Base-by-base conservation (phyloP, 2,329 filamentous ascomycete species). In the Dothideomycetidae sp. region DNA sequence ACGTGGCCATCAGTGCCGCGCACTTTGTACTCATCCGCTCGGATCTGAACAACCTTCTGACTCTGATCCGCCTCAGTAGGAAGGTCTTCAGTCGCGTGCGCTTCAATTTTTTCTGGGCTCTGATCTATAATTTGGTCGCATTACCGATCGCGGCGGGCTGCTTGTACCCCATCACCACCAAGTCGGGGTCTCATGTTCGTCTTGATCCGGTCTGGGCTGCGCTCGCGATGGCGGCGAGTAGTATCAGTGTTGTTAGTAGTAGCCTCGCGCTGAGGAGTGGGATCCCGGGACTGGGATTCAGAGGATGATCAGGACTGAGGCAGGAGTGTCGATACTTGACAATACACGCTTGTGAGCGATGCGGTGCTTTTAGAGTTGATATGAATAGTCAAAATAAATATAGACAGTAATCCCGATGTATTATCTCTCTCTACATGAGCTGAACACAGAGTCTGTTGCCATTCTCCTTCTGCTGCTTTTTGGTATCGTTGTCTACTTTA, bases 211-310 rank as follows among this genome's bases (percentile, higher is more conserved):
- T 81, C 1, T 94, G 86, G 86, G 88, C 86, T 4, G 79, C 77
- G 46, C 59, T 93, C 54, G 86, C 86, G 1, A 96, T 94, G 88
- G 88, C 88, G 16, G 58, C 86, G 56, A 93, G 85, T 58, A 88
- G 81, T 56, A 77, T 94, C 47, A 90, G 81, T 51, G 86, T 96
- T 31, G 80, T 94, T 35, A 61, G 73, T 52, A 93, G 84, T 55
- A 88, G 81, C 61, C 59, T 93, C 50, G 67, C 75, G 34, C 58
- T 94, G 61, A 71, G 77, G 53, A 68, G 57, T 37, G 48, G 43
- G 37, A 37, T 63, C 26, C 59, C 58, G 3, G 54, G 55, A n/a
- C 43, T 68, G 14, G 66, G 64, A 7, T 68, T 67, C 36, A 53
- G 45, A 34, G 32, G 14, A n/a, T 10, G 5, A 13, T n/a, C n/a